Evolutionary conservation across 176 grass and related monocot genomes (phyloP), one percentile per base, ranked within the genome.

Genomic region (Bonia amplexicaulis): DNA sequence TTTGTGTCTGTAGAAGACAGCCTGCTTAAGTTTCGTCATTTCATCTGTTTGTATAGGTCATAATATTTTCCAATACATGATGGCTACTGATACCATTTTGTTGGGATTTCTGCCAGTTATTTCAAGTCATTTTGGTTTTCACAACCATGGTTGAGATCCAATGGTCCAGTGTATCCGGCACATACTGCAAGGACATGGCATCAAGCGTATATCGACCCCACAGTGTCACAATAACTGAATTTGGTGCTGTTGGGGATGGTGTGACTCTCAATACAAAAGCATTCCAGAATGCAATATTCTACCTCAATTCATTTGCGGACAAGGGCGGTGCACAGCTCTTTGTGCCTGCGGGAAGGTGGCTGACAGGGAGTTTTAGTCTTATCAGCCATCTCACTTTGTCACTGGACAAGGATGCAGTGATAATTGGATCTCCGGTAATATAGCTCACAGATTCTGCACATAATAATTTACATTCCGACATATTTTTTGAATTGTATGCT

Each of bases 201-300:
- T 82, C 93, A 0, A 84, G 71, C 7, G 89, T 90, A 40, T 93
- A 94, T 80, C 85, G 96, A 40, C 96, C 96, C 0, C 96, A 99
- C 64, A 99, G 96, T 67, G 96, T 99, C 84, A 96, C 85, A 0
- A 88, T 99, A 64, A 99, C 96, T 1, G 96, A 99, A 69, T 99
- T 99, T 84, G 96, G 91, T 6, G 93, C 96, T 47, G 88, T 99
- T n/a, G 93, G 96, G 6, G 91, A 99, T 77, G 96, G 96, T 61
- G 86, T 88, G 37, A 96, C 96, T 12, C 80, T 94, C 29, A 99
- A 99, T 74, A 96, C 96, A 55, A 99, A 99, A 74, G 93, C 96
- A 73, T 99, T 99, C 80, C 93, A 94, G 85, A 99, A 99, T 82
- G 96, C 96, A 6, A 95, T 99, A 40, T 99, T 96, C 77, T 99